phyloP scores from a whole-genome alignment of 768 basidiomycete genomes.

The Tricholoma flavovirens region DNA sequence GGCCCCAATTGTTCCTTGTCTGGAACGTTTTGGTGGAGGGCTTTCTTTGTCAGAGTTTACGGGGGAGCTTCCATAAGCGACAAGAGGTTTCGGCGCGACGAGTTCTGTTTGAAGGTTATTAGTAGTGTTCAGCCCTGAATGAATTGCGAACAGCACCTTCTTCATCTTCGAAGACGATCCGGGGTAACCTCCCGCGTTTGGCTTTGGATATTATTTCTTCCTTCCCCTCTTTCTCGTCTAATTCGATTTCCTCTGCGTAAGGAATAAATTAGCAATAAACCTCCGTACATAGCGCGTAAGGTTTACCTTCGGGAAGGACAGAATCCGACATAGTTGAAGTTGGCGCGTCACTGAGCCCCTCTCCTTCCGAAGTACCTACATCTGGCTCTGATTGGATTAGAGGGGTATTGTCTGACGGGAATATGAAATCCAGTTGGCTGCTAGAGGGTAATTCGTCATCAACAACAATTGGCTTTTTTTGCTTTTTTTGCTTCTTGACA shows the following conservation, averaged over 20 bases:
- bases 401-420: neutral
- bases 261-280: neutral
- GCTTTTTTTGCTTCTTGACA: neutral
- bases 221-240: neutral
- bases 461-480: neutral
- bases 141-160: too few relatives aligned
- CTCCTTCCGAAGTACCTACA: neutral
- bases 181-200: neutral
- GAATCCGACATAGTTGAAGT: neutral
- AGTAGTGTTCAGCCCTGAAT: neutral
- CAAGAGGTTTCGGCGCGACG: neutral
- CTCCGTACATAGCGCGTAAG: neutral
- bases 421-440: neutral
- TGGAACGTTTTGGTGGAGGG: too few relatives aligned
- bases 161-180: neutral
- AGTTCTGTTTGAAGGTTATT: neutral
- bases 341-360: too few relatives aligned
- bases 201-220: neutral
- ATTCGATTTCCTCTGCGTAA: neutral
- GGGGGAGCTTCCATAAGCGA: neutral
- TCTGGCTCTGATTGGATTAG: too few relatives aligned
- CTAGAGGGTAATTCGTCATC: neutral
- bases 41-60: neutral
- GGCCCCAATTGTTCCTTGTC: too few relatives aligned
- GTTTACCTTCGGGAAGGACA: neutral